Base-by-base conservation (phyloP, 352 stramenopile species). In the Phytopythium delawarense region DNA sequence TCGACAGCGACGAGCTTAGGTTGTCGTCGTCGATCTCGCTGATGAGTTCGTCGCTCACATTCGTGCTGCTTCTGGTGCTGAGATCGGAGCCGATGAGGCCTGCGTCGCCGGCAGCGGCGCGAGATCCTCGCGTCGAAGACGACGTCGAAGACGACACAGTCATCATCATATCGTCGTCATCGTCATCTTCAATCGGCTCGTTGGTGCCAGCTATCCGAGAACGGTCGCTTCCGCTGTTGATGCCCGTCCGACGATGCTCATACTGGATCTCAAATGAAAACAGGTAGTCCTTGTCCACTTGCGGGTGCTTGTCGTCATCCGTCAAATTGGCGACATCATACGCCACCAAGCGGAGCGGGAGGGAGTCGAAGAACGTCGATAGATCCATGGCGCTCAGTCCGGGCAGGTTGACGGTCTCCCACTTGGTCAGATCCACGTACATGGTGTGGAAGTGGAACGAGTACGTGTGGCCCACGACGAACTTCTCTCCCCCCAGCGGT, bases 401-500 rank as follows among this genome's bases (percentile, higher is more conserved):
- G 0, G 87, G 87, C 6, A 96, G 63, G 56, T 96, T 96, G 12
- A 84, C 73, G 2, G 87, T 93, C 62, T 89, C 79, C 87, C 87
- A 96, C 34, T 74, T 71, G 11, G 76, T 79, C 62, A 96, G 66
- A 59, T 96, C 80, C 48, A 93, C 84, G 63, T 94, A 94, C 84
- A 94, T 94, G 1, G 84, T 96, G 70, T 96, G 84, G 62, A 96
- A 96, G 42, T 96, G 79, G 70, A 96, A 96, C 57, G 87, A 92
- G 64, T 96, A 96, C 35, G 81, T 96, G 7, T 70, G 58, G n/a
- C 76, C 83, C 8, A 92, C 74, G 9, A 71, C 53, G 51, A 81
- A 92, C 2, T 50, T 52, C 52, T 92, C 79, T 1, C 37, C 62
- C 1, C 81, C 83, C 0, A 92, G 59, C 4, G 81, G 74, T 18